A percentile compares a stretch with the other conserved stretches of the same genome.
These are phyloP conservation scores for Gymnopilus junonius DNA, from an alignment of 768 basidiomycete species.

Conservation along the genomic window DNA sequence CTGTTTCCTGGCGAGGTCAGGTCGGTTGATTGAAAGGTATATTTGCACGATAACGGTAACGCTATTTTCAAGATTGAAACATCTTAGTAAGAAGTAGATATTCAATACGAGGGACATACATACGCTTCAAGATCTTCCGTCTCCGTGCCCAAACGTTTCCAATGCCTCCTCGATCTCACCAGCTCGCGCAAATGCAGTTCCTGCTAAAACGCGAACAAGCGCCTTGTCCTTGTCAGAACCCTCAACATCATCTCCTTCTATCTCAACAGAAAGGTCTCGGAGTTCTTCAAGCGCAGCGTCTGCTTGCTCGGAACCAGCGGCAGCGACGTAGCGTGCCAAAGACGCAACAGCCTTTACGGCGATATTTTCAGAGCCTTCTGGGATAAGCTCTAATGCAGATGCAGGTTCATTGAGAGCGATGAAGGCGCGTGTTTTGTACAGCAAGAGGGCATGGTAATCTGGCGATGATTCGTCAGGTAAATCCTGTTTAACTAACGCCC, in stretches of 20 bases:
- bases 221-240: conserved; percentile 71
- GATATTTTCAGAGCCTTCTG: conserved; percentile 62
- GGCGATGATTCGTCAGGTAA: conserved; percentile 65
- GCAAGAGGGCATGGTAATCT: conserved; percentile 65
- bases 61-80: conserved; percentile 40
- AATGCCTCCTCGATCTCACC: conserved; percentile 92
- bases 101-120: conserved; percentile 43
- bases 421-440: conserved; percentile 80
- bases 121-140: conserved; percentile 88
- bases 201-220: conserved; percentile 78
- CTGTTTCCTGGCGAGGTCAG: conserved; percentile 86
- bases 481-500: conserved; percentile 55
- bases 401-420: conserved; percentile 70
- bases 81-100: not conserved
- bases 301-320: conserved; percentile 45
- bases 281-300: conserved; percentile 78
- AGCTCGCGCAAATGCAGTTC: conserved; percentile 83
- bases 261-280: conserved; percentile 85
- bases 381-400: conserved; percentile 60
- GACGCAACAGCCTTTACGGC: conserved; percentile 72
- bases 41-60: conserved; percentile 84
- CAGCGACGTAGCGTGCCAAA: conserved; percentile 70
- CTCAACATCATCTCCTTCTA: conserved; percentile 78
- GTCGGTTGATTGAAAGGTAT: conserved; percentile 87
- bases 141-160: conserved; percentile 80